Conservation (phyloP, 1,284 basidiomycete genomes). For the Stygiomarasmius scandens region DNA sequence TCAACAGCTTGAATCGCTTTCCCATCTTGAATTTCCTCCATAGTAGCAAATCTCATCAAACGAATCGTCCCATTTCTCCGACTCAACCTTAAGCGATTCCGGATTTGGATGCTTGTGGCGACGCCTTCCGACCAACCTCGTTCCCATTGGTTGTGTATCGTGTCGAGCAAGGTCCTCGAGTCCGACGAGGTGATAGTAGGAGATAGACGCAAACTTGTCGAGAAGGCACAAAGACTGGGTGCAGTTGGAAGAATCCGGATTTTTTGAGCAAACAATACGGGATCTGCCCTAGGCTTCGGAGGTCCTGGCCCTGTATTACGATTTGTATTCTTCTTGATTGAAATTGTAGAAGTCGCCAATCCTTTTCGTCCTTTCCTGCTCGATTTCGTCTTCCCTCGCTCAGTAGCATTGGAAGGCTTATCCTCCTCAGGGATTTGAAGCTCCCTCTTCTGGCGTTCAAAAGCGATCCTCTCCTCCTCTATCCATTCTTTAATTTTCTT, state of each 20-base stretch:
- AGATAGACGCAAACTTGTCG: slow-evolving; percentile 41
- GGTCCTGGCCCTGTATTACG: slow-evolving; percentile 7
- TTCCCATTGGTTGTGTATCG: slow-evolving; percentile 52
- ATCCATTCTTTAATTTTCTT: slow-evolving; percentile 56
- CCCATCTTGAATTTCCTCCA: slow-evolving; percentile 18
- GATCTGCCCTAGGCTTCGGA: slow-evolving; percentile 1
- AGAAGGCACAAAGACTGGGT: slow-evolving; percentile 42
- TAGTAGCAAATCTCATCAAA: slow-evolving; percentile 42
- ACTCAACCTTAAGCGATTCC: slow-evolving; percentile 45
- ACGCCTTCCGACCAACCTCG: slow-evolving; percentile 64
- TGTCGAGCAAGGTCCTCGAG: slow-evolving; percentile 27
- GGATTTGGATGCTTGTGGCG: slow-evolving; percentile 43
- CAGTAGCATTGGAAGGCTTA: neutral
- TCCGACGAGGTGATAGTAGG: slow-evolving; percentile 31
- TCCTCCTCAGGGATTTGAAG: neutral
- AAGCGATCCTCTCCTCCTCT: slow-evolving; percentile 27
- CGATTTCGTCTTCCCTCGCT: neutral
- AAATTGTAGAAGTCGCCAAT: slow-evolving; percentile 28
- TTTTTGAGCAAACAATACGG: slow-evolving; percentile 3
- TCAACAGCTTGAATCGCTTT: neutral
- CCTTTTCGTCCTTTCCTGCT: slow-evolving; percentile 27
- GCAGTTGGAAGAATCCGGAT: slow-evolving; percentile 47
- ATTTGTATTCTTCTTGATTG: slow-evolving; percentile 17
- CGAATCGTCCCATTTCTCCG: slow-evolving; percentile 45
- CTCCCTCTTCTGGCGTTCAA: neutral